Base-by-base conservation (phyloP, 2,329 filamentous ascomycete species). In the Ophiostoma himal-ulmi region DNA sequence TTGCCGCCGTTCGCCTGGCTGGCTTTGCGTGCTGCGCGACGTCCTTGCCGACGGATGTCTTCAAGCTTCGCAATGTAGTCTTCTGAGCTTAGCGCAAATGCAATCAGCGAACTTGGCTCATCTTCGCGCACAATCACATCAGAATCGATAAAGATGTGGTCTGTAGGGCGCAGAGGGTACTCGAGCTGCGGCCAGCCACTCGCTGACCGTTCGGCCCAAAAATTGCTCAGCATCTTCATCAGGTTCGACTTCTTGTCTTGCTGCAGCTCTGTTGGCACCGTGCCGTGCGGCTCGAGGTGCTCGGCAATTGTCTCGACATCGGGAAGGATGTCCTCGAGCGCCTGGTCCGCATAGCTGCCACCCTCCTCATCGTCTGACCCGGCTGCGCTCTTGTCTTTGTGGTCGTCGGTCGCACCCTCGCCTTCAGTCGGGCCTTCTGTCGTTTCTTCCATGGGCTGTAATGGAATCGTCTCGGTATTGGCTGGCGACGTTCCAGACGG, bases 121-220 rank as follows among this genome's bases (percentile, higher is more conserved):
- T 99, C 95, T 79, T 99, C 95, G 54, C 95, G 89, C 52, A 99
- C 93, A 75, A 99, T 96, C 73, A 99, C 94, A 78, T 99, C 93
- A 10, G 93, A 96, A 80, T 99, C 94, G 69, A 93, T 91, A 81
- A 98, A 98, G 67, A 99, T 94, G 78, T 99, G 95, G 78, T 99
- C 95, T 20, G 90, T 92, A 65, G 90, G 84, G 74, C 88, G 91
- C 73, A 98, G 86, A 3, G 96, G 96, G 76, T 99, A 99, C 70
- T 99, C 95, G 26, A 99, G 85, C 30, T 91, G 88, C 6, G 91
- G 86, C 95, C 95, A 99, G 52, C 94, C 94, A 78, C 93, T 97
- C 34, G 96, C 93, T 67, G 95, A 98, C 69, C 95, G 88, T 80
- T 99, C 96, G 2, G 95, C 96, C 95, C 95, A 99, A 79, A 99